phyloP scores from a whole-genome alignment of 768 basidiomycete species.

The Tulasnella sp. region DNA sequence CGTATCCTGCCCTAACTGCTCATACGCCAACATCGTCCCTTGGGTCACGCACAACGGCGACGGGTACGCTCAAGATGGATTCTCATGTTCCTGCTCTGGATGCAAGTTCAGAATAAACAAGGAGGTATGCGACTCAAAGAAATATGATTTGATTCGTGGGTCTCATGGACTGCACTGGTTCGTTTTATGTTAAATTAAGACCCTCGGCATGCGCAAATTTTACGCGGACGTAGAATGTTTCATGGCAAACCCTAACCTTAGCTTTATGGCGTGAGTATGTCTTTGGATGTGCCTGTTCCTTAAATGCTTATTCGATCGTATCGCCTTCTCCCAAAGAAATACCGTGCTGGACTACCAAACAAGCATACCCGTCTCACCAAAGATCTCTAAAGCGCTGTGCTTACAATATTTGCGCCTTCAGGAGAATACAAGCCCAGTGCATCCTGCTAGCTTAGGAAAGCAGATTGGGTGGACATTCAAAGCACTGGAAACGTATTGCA shows the following conservation, averaged over 20 bases:
- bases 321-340: not conserved
- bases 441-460: not conserved
- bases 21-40: not conserved
- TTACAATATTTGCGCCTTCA: not conserved
- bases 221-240: not conserved
- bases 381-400: not conserved
- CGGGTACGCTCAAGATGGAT: slow-evolving; percentile 1
- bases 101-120: not conserved
- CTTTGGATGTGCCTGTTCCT: not conserved
- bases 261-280: not conserved
- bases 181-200: not conserved
- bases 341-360: not conserved
- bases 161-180: not conserved
- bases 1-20: slow-evolving; percentile 3
- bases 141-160: not conserved
- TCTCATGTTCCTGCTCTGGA: not conserved
- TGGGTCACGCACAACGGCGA: not conserved
- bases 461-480: not conserved
- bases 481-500: not conserved
- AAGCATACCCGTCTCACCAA: not conserved
- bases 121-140: slow-evolving; percentile 1
- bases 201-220: slow-evolving; percentile 3
- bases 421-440: not conserved
- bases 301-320: not conserved
- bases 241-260: not conserved